Evolutionary conservation across 1,284 basidiomycete species (phyloP).

Genomic region (Pyrrhoderma noxium): DNA sequence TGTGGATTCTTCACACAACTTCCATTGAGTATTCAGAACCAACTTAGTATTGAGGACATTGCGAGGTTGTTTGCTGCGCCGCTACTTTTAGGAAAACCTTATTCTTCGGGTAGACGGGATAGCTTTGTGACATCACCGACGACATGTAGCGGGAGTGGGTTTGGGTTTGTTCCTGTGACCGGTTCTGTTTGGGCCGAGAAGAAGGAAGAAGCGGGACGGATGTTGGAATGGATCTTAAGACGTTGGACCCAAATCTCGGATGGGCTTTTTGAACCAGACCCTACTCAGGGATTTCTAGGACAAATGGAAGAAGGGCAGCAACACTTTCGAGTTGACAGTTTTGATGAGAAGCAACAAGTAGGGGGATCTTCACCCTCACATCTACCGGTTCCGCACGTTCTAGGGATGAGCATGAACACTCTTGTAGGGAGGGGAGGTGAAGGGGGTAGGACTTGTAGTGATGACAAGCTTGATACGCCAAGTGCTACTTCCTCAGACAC

Average conservation of each 20-base stretch:
- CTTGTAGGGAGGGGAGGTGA: too few species aligned
- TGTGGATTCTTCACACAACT: constrained; percentile 46
- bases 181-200: not conserved
- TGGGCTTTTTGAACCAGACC: constrained; percentile 10
- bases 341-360: too few species aligned
- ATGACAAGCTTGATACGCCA: not conserved
- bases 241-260: constrained; percentile 13
- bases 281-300: not conserved
- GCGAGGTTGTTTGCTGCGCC: constrained; percentile 12
- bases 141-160: too few species aligned
- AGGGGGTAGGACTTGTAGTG: too few species aligned
- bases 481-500: constrained; percentile 6
- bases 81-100: constrained; percentile 7
- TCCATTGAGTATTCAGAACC: constrained; percentile 10
- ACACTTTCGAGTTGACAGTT: too few species aligned
- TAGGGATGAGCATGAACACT: too few species aligned
- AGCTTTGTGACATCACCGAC: not conserved
- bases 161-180: too few species aligned
- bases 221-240: constrained; percentile 14
- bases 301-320: not conserved
- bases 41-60: constrained; percentile 11
- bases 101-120: not conserved
- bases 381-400: too few species aligned
- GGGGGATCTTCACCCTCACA: too few species aligned
- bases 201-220: constrained; percentile 11